phyloP scores from a whole-genome alignment of 2,329 filamentous ascomycete genomes.

The Neophaeococcomyces aloes region DNA sequence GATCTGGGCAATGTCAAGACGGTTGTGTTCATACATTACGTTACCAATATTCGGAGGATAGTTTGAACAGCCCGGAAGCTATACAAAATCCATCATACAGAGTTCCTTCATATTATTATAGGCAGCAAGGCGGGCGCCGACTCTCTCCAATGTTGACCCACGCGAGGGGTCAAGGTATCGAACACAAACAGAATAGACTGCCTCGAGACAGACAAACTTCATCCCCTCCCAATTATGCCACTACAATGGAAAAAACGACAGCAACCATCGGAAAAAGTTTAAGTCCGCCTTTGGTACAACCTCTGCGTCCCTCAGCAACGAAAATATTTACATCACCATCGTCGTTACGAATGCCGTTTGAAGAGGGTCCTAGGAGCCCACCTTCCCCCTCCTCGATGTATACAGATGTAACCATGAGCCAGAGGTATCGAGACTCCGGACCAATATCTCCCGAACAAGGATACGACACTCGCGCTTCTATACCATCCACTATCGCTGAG shows the following conservation, averaged over 20 bases:
- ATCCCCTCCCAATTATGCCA: not conserved
- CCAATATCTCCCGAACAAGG: not conserved
- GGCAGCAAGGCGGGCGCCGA: not conserved
- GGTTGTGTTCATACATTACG: not conserved
- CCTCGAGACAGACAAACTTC: not conserved
- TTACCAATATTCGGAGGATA: not conserved
- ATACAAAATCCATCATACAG: not conserved
- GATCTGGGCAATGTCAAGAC: not conserved
- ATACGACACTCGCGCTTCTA: slow-evolving; percentile 1
- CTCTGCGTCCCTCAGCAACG: not conserved
- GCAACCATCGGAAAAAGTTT: slow-evolving; percentile 10
- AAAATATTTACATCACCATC: not conserved
- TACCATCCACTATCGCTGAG: slow-evolving; percentile 1
- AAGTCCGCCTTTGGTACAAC: slow-evolving; percentile 1
- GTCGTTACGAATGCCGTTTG: slow-evolving; percentile 10
- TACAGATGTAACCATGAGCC: not conserved
- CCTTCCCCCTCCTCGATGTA: not conserved
- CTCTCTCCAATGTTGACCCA: not conserved
- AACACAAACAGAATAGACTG: not conserved
- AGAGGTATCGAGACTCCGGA: not conserved
- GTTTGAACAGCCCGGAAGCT: not conserved
- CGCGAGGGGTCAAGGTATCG: no score
- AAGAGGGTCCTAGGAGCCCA: slow-evolving; percentile 2
- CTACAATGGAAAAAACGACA: slow-evolving; percentile 2
- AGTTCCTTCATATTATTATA: not conserved